Evolutionary conservation across 495 filamentous ascomycete genomes (phyloP), one percentile per base, ranked within the genome.

Genomic region (Aspergillus nanangensis): DNA sequence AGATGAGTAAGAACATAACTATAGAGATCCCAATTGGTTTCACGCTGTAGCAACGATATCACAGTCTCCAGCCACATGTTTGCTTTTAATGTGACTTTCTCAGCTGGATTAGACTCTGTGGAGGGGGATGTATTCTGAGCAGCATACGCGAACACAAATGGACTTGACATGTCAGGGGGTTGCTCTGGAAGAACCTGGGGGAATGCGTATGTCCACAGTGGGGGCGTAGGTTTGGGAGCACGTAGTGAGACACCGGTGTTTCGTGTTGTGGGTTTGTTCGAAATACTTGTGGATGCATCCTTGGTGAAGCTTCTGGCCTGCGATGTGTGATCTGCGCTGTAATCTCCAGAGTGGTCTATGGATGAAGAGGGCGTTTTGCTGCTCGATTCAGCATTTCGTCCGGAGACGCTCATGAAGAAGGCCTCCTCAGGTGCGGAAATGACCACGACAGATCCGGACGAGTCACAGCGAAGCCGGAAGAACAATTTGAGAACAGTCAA

Each of bases 1-100:
- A 96, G 67, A 60, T 96, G 87, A 10, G 87, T 84, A 10, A 97
- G 74, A 22, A 93, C 77, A 60, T 89, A 96, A 66, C 87, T 91
- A 72, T 95, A 95, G 1, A 95, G 69, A 63, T 97, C 90, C 94
- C 94, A 99, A 41, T 96, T 86, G 22, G 79, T 79, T 37, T 84
- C 86, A 32, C 86, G 72, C 52, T 88, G 82, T 23, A 99, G 67
- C 15, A 95, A 66, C 2, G 75, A 76, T 29, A 91, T 78, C 29
- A 95, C 65, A 8, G 78, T 70, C 40, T 93, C 85, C 13, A 96
- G 72, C 86, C 90, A 96, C 38, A 82, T 64, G 13, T 76, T 76
- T 20, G 90, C 77, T 44, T 87, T 77, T 37, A 96, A 59, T 18
- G 77, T 63, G 10, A 60, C 49, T 38, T 47, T 51, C 41, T 50